Evolutionary conservation across 2,329 filamentous ascomycete species (phyloP).

Genomic region (Stemphylium beticola): DNA sequence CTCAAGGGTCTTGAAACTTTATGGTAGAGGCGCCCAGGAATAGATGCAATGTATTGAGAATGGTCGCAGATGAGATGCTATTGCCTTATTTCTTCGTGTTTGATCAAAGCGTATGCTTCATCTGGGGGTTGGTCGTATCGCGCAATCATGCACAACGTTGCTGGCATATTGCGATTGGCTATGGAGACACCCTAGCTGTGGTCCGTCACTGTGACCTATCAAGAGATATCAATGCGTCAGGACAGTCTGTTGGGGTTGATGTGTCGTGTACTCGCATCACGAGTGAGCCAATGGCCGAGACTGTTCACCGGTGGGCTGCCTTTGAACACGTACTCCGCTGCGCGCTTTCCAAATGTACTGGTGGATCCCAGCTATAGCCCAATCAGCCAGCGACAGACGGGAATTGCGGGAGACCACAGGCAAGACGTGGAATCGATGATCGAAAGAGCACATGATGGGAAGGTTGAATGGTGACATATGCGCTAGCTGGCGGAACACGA

Average conservation of each 20-base stretch:
- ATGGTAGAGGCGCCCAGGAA: constrained; percentile 27
- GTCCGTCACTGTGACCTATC: constrained; percentile 24
- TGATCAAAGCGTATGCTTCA: constrained; percentile 12
- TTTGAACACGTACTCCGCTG: background rate
- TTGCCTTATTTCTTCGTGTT: constrained; percentile 3
- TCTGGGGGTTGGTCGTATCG: constrained; percentile 6
- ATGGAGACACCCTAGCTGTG: constrained; percentile 12
- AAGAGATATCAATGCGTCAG: constrained; percentile 29
- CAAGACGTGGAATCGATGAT: constrained; percentile 22
- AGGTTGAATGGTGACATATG: constrained; percentile 23
- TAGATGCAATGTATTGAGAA: constrained; percentile 16
- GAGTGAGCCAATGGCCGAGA: constrained; percentile 5
- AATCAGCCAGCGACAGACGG: background rate
- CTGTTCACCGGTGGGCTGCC: constrained; percentile 14
- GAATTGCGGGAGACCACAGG: background rate
- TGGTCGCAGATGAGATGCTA: background rate
- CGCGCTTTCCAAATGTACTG: background rate
- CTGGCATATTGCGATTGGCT: constrained; percentile 23
- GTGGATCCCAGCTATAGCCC: background rate
- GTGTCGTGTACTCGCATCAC: constrained; percentile 11
- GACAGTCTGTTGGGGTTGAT: constrained; percentile 15
- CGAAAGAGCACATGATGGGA: constrained; percentile 25
- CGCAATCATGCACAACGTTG: constrained; percentile 24
- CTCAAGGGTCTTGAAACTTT: constrained; percentile 9
- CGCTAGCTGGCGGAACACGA: constrained; percentile 33